Percentiles rank a stretch among this genome's conserved stretches.
These are phyloP conservation scores for Wickerhamiella bombiphila DNA, from an alignment of 805 yeast genomes.

Conservation along the genomic window DNA sequence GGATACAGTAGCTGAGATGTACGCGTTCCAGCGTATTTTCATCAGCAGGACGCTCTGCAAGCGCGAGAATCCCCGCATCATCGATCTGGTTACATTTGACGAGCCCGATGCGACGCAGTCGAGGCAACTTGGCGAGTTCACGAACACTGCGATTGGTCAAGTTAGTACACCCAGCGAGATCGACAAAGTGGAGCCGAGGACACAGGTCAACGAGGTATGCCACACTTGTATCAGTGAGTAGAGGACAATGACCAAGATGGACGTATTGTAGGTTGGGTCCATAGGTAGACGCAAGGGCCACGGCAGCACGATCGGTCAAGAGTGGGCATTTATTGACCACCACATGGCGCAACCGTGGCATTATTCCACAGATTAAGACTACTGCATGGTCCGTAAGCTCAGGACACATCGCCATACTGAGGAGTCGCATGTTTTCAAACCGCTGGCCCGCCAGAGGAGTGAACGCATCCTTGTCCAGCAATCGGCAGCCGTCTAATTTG, in stretches of 20 bases:
- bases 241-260: conserved; percentile 86
- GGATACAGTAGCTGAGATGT: conserved; percentile 81
- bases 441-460: conserved; percentile 27
- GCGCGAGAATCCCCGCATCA: conserved; percentile 60
- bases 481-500: conserved; percentile 58
- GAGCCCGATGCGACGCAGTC: conserved; percentile 76
- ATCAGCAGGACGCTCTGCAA: conserved; percentile 45
- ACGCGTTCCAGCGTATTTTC: conserved; percentile 83
- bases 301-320: conserved; percentile 67
- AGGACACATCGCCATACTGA: conserved; percentile 75
- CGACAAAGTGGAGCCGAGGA: conserved; percentile 78
- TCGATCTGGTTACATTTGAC: conserved; percentile 84
- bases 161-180: conserved; percentile 86
- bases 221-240: conserved; percentile 83
- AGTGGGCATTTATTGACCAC: conserved; percentile 79
- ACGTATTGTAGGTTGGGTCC: conserved; percentile 75
- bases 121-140: conserved; percentile 62
- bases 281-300: conserved; percentile 48
- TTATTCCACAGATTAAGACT: conserved; percentile 51
- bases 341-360: conserved; percentile 78
- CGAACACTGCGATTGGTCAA: conserved; percentile 70
- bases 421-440: conserved; percentile 53
- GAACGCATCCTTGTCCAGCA: conserved; percentile 55
- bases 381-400: conserved; percentile 69
- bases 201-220: conserved; percentile 58